Evolutionary conservation across 306 rosid species (phyloP), one percentile per base, ranked within the genome.

Genomic region (Prunus padus): DNA sequence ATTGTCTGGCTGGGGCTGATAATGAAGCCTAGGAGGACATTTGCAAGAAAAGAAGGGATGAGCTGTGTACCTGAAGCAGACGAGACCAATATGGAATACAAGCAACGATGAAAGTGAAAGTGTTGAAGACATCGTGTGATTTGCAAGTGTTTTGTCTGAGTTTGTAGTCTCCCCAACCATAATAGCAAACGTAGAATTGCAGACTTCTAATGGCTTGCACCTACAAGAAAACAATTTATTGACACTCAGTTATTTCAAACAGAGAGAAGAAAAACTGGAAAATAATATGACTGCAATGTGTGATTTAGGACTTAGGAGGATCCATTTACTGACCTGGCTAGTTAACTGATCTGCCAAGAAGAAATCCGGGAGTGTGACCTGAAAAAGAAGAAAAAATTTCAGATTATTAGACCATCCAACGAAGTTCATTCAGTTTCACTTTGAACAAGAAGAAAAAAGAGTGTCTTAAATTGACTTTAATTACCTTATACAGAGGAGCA

Each of bases 291-390:
- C 16, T 62, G 50, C 31, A 33, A 50, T 22, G 54, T 22, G 26
- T 12, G 52, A 44, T 37, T 37, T 37, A 37, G 42, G 9, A 37
- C 42, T 37, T 6, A 7, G 42, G 9, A 37, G 42, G 9, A 37
- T 6, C 42, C 6, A 6, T 37, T 44, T 46, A 65, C 82, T 31
- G 67, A 89, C 93, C 89, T 90, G 96, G 79, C 96, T 90, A 3
- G 96, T 90, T 31, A 90, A 76, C 73, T 90, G 96, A 85, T 90
- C 91, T 50, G 88, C 92, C 89, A 90, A 83, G 73, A 88, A 85
- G 87, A 90, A 90, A 80, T 90, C 93, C 20, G 93, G 85, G 57
- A 90, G 85, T 67, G 88, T 78, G 56, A 90, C 96, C 96, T 90
- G 84, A 47, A 33, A 42, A 20, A 60, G 66, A 74, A 57, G 31